phyloP scores from a whole-genome alignment of 306 rosid species.

The Hippophae rhamnoides region DNA sequence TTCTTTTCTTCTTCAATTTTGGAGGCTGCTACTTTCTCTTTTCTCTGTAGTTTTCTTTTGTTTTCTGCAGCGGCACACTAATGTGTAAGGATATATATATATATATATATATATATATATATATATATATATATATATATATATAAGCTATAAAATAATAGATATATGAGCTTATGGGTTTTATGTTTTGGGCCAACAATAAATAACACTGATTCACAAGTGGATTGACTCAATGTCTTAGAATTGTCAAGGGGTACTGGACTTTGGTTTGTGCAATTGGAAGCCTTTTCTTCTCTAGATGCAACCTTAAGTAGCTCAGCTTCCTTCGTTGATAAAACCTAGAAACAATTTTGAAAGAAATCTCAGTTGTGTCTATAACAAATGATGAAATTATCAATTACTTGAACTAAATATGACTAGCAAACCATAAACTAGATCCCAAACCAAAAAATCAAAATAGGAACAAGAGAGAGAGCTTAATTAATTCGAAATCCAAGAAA shows the following conservation, averaged over 20 bases:
- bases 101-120: no score
- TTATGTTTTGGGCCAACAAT: no score
- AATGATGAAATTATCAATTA: not conserved
- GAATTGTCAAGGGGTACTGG: constrained; percentile 34
- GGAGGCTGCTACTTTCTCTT: no score
- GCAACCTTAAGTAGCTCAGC: constrained; percentile 89
- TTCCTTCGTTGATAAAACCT: constrained; percentile 93
- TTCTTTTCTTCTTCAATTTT: no score
- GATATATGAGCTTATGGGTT: no score
- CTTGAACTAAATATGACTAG: constrained; percentile 1
- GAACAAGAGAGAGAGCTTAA: constrained; percentile 18
- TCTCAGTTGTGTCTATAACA: constrained; percentile 11
- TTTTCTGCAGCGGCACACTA: no score
- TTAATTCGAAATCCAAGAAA: constrained; percentile 28
- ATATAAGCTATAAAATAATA: no score
- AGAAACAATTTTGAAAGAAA: constrained; percentile 14
- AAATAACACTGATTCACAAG: constrained; percentile 55
- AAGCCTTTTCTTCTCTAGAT: constrained; percentile 48
- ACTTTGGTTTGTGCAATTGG: constrained; percentile 45
- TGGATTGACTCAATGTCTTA: constrained; percentile 39
- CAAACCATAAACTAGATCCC: constrained; percentile 1
- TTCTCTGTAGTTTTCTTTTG: no score
- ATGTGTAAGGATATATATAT: no score
- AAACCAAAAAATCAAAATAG: constrained; percentile 7
- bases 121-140: no score